Evolutionary conservation across 2,329 filamentous ascomycete genomes (phyloP), one percentile per base, ranked within the genome.

Genomic region (Penicillium expansum): DNA sequence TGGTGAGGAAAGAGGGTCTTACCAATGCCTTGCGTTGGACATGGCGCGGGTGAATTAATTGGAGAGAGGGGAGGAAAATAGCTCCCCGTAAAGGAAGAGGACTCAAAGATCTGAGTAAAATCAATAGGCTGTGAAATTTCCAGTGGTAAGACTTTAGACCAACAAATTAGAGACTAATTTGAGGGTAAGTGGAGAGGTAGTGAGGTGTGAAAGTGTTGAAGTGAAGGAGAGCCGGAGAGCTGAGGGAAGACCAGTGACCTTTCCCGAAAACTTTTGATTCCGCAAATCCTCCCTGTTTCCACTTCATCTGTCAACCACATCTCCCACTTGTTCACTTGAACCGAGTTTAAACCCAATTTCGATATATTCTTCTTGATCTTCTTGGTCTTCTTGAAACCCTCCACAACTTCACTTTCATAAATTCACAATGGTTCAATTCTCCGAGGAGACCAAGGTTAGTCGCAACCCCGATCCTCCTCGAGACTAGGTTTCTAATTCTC

Each of bases 381-480:
- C n/a, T n/a, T n/a, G n/a, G n/a, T n/a, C n/a, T n/a, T n/a, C 16
- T 30, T 32, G 13, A 30, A n/a, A n/a, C n/a, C 30, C 14, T 30
- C 13, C 6, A 3, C n/a, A 32, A 33, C 8, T 16, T 32, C 35
- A 35, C 24, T 37, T 29, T 43, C 20, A 44, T 33, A 44, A 38
- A 44, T 20, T 59, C 69, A 74, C 66, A 43, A 82, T 75, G 74
- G 82, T 85, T 70, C 82, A 83, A 67, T 87, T 97, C 66, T 97
- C 94, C 50, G 94, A 99, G 79, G 94, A 99, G 82, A 92, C 92
- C 73, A 97, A 97, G 89, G 93, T 96, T 63, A 47, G 71, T 52
- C 35, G 54, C 48, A 27, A 47, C 38, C 29, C 35, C 18, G 27
- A 30, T 42, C 37, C 13, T 32, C 22, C 48, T 43, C 45, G 18